Base-by-base conservation (phyloP, 805 yeast species). In the Candida verbasci region DNA sequence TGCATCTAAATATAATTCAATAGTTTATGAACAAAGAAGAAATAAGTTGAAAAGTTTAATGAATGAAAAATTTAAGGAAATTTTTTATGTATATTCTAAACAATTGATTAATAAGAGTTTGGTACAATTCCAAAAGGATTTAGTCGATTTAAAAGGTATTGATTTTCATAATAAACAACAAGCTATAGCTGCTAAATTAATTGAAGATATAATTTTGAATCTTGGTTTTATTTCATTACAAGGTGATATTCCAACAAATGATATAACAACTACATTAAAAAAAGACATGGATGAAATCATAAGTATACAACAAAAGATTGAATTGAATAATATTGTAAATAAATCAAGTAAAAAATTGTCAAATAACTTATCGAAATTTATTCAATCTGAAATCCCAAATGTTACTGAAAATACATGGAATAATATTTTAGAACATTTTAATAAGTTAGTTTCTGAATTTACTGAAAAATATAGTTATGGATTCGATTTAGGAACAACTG, bases 1-100 rank as follows among this genome's bases (percentile, higher is more conserved):
- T 39, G 98, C 97, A 1, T 72, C 93, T 1, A 77, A 88, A 38
- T 93, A 93, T 54, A 71, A 77, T 35, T 57, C 65, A 25, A 41
- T 71, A 2, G 94, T 89, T 2, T 93, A 84, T 55, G 52, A 66
- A 28, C 82, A 79, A 36, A 82, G 82, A 53, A 72, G 82, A 39
- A 47, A 43, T 1, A 67, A 62, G 10, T 66, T 93, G 35, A 40
- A 77, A 45, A 45, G 52, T 0, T 66, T 64, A 40, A 55, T 81
- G 17, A 48, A 43, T 28, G 42, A 24, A 8, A 49, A 50, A 30
- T 51, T 56, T 36, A 39, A 54, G 24, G 68, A 66, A 16, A 52
- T 81, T 6, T 70, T 74, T 43, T 60, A 52, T 11, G 18, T 40
- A 8, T 50, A 54, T 25, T 49, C 52, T 27, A 55, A 58, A 39